Conservation (phyloP, 805 yeast genomes). For the Candida xiaguanensis region DNA sequence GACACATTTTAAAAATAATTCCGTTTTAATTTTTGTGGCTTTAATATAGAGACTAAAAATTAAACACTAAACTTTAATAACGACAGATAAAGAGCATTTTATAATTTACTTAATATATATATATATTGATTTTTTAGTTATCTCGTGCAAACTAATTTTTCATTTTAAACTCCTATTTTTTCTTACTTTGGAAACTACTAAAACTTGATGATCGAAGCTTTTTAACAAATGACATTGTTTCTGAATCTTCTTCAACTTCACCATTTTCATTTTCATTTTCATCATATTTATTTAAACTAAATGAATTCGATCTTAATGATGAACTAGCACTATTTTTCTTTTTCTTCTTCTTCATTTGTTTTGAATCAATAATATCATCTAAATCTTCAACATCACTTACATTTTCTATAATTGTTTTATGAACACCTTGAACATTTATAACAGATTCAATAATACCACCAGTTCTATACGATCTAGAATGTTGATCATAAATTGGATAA, state of each 20-base stretch:
- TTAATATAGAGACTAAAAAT: background rate
- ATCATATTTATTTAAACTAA: slow-evolving; percentile 7
- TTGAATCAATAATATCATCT: slow-evolving; percentile 25
- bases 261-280: slow-evolving; percentile 9
- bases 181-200: background rate
- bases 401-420: slow-evolving; percentile 79
- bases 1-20: background rate
- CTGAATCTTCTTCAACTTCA: slow-evolving; percentile 4
- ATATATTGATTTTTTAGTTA: too few species aligned
- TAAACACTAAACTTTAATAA: too few species aligned
- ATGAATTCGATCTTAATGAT: slow-evolving; percentile 10
- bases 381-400: slow-evolving; percentile 41
- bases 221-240: background rate
- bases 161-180: too few species aligned
- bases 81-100: too few species aligned
- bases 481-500: slow-evolving; percentile 23
- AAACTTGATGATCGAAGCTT: background rate
- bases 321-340: slow-evolving; percentile 7
- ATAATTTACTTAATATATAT: too few species aligned
- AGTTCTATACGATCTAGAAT: slow-evolving; percentile 40
- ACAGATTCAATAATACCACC: slow-evolving; percentile 78
- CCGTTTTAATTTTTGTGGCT: background rate
- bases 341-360: slow-evolving; percentile 5
- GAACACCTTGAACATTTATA: slow-evolving; percentile 78
- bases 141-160: too few species aligned